phyloP scores from a whole-genome alignment of 2,329 filamentous ascomycete genomes.

The Trichophaea hybrida region DNA sequence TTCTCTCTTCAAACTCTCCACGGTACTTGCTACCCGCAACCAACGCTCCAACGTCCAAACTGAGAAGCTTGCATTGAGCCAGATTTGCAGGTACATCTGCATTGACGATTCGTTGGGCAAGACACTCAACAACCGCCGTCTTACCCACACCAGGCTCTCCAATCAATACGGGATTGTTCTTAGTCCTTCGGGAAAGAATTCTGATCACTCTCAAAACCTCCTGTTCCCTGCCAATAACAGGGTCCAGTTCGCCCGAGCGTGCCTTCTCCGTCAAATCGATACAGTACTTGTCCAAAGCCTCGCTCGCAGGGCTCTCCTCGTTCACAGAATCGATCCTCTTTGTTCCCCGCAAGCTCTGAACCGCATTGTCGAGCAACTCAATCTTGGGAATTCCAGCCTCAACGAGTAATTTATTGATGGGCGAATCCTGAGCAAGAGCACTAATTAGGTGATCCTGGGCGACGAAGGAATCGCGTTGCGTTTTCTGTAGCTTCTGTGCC shows the following conservation, averaged over 20 bases:
- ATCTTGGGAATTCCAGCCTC: constrained; percentile 84
- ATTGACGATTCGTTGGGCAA: constrained; percentile 91
- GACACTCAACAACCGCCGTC: constrained; percentile 91
- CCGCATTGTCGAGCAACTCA: constrained; percentile 80
- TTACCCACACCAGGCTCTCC: constrained; percentile 97
- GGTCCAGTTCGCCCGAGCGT: constrained; percentile 92
- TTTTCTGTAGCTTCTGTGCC: constrained; percentile 80
- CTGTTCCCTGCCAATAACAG: constrained; percentile 90
- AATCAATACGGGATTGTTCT: constrained; percentile 97
- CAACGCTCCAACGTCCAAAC: constrained; percentile 84
- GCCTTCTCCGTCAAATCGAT: constrained; percentile 97
- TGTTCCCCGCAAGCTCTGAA: constrained; percentile 81
- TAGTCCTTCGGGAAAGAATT: constrained; percentile 82
- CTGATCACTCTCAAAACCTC: constrained; percentile 85
- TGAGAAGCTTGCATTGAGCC: constrained; percentile 82
- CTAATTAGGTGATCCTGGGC: constrained; percentile 90
- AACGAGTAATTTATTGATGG: constrained; percentile 58
- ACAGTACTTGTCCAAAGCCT: constrained; percentile 95
- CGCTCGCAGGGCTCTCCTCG: constrained; percentile 66
- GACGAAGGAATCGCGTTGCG: constrained; percentile 92
- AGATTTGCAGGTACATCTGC: constrained; percentile 92
- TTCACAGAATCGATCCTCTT: constrained; percentile 90
- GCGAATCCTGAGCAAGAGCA: constrained; percentile 62
- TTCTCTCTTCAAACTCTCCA: constrained; percentile 95
- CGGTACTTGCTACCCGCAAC: constrained; percentile 97